These are phyloP conservation scores for Aphanomyces astaci DNA, from an alignment of 352 stramenopile genomes.

Conservation along the genomic window DNA sequence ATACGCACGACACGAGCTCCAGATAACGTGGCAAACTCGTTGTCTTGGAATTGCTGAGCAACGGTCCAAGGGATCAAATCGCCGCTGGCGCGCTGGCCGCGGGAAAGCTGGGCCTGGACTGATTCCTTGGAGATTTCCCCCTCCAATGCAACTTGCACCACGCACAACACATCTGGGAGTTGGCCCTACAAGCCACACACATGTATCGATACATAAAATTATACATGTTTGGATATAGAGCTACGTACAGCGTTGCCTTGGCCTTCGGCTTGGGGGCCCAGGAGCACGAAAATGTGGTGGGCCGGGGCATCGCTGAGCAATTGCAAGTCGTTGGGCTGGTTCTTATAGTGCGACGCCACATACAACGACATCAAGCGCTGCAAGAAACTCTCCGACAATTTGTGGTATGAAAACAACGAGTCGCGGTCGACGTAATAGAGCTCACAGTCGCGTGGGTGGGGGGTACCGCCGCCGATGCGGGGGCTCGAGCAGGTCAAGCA, in stretches of 20 bases:
- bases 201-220: no score
- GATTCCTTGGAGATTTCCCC: constrained; percentile 95
- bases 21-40: constrained; percentile 94
- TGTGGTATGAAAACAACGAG: constrained; percentile 99
- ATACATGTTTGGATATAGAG: no score
- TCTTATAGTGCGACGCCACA: constrained; percentile 99
- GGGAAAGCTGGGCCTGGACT: constrained; percentile 90
- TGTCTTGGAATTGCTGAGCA: constrained; percentile 99
- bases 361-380: constrained; percentile 94
- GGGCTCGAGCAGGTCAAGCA: constrained; percentile 90
- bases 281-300: constrained; percentile 97
- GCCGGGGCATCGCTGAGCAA: constrained; percentile 97
- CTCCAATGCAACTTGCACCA: constrained; percentile 96
- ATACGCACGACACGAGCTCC: constrained; percentile 97
- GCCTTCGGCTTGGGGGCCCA: constrained; percentile 90
- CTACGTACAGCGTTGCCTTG: constrained; percentile 60
- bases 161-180: constrained; percentile 97
- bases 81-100: constrained; percentile 94
- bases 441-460: constrained; percentile 94
- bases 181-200: constrained; percentile 29
- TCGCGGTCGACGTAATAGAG: constrained; percentile 99
- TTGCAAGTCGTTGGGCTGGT: constrained; percentile 99
- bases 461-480: constrained; percentile 88
- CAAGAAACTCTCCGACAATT: constrained; percentile 94
- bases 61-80: constrained; percentile 99